phyloP scores from a whole-genome alignment of 495 filamentous ascomycete genomes.

The Endocarpon pusillum region DNA sequence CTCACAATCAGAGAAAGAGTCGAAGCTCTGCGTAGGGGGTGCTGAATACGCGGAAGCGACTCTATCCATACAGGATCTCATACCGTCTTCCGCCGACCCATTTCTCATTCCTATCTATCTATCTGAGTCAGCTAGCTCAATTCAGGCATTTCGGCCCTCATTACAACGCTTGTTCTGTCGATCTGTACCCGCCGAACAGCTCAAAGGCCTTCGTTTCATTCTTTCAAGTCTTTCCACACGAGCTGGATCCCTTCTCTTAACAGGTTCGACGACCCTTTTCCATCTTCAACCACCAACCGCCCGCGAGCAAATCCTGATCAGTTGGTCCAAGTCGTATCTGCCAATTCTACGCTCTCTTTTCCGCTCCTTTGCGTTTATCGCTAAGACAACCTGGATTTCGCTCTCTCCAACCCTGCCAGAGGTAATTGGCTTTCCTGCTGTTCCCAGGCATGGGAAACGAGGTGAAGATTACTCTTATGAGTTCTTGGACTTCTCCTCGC shows the following conservation, averaged over 20 bases:
- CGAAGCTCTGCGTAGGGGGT: conserved; percentile 12
- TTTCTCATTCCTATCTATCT: conserved; percentile 26
- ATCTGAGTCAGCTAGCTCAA: conserved; percentile 30
- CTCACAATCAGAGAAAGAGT: conserved; percentile 4
- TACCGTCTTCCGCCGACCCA: conserved; percentile 17
- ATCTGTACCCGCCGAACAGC: conserved; percentile 28
- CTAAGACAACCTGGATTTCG: conserved; percentile 40
- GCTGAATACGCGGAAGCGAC: conserved; percentile 20
- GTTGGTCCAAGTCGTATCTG: conserved; percentile 42
- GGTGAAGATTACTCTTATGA: conserved; percentile 35
- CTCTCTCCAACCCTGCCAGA: conserved; percentile 37
- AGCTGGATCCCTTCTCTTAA: conserved; percentile 49
- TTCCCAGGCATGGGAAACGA: conserved; percentile 42
- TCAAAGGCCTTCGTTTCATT: conserved; percentile 32
- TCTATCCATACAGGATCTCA: conserved; percentile 12
- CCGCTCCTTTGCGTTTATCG: conserved; percentile 36
- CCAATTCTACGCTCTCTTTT: conserved; percentile 37
- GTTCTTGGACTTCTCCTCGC: conserved; percentile 33
- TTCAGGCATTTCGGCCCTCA: conserved; percentile 25
- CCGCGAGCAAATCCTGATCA: conserved; percentile 41
- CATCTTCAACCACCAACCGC: conserved; percentile 42
- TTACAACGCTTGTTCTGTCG: conserved; percentile 27
- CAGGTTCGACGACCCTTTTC: conserved; percentile 43
- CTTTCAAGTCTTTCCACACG: conserved; percentile 26
- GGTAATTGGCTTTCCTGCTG: conserved; percentile 44